Base-by-base conservation (phyloP, 768 basidiomycete genomes). In the Cyclocybe cylindracea region DNA sequence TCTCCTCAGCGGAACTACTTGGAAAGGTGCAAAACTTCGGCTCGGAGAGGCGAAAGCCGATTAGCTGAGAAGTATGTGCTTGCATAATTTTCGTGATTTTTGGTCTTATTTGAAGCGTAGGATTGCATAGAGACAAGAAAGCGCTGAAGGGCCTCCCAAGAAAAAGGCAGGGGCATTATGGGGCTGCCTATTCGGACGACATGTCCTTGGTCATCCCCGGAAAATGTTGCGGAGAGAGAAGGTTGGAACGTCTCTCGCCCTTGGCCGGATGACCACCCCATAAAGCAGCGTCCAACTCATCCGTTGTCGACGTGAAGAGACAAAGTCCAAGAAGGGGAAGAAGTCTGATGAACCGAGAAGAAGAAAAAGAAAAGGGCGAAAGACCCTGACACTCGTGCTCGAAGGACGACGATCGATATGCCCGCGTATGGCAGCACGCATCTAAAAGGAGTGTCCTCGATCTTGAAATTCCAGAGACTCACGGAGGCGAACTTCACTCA, bases 11-110 rank as follows among this genome's bases (percentile, higher is more conserved):
- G 91, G 92, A 33, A 83, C 87, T 5, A 89, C 82, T 1, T 94
- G 90, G 89, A 93, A 91, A 70, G 92, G 92, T n/a, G 72, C 90
- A 16, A 92, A 88, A 58, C 70, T 94, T 32, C 80, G 90, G 13
- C 80, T 94, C 34, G 89, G 89, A 7, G 89, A 92, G 58, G 91
- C 91, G n/a, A 87, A 83, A 55, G 86, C 85, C 1, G 85, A 91
- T 64, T 92, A 77, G 66, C 66, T 2, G 83, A 86, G 62, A 76
- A 83, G 91, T 87, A 44, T 35, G 74, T 58, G 2, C 5, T 47
- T 36, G 19, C 13, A 8, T 47, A 36, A 16, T 34, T 38, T 29
- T 13, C 7, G 6, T 13, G n/a, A 44, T 10, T n/a, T 8, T 19
- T 29, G 3, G 44, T 51, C 37, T 39, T 53, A 57, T n/a, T 48